Evolutionary conservation across 176 grass and related monocot genomes (phyloP), one percentile per base, ranked within the genome.

Genomic region (Calamus simplicifolius): DNA sequence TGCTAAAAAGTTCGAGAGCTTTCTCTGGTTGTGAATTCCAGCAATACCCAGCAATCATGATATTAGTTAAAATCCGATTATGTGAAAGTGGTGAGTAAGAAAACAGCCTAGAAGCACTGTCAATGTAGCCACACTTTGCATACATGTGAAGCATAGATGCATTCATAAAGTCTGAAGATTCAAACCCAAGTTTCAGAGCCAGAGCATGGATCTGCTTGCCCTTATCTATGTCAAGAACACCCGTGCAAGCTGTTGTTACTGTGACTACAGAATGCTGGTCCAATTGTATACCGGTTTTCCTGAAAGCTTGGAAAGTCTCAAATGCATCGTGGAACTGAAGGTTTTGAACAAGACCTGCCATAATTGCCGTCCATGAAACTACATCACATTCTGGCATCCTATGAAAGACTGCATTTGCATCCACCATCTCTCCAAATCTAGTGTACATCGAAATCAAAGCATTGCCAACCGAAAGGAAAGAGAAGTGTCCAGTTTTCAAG

Each of bases 81-180:
- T n/a, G 74, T 18, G 67, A 69, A 27, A 78, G 74, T 16, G 23
- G 19, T 62, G 80, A 54, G 18, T 66, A 27, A 35, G 71, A 73
- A 19, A 87, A 95, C 35, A 95, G 60, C 65, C 75, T 67, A 73
- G 60, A 56, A 61, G 87, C 84, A 62, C 58, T 64, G 16, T 67
- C 57, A 49, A 81, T 82, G 38, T 59, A 62, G 26, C 80, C 72
- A 60, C 80, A 90, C 85, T 96, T 96, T 72, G 83, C 86, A 56
- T 97, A 97, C 92, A 97, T 88, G 26, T 85, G 69, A 60, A 90
- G 76, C 59, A 97, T 72, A 52, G 92, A 97, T 67, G 86, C 77
- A 66, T 61, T 69, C 51, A 85, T 69, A 56, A 80, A 90, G 76
- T 88, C 81, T 73, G 61, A 75, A 77, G 61, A 51, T 58, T 78